Percentiles rank a stretch among this genome's conserved stretches.
phyloP scores from a whole-genome alignment of 2,329 filamentous ascomycete genomes.

The Didymella sp. region DNA sequence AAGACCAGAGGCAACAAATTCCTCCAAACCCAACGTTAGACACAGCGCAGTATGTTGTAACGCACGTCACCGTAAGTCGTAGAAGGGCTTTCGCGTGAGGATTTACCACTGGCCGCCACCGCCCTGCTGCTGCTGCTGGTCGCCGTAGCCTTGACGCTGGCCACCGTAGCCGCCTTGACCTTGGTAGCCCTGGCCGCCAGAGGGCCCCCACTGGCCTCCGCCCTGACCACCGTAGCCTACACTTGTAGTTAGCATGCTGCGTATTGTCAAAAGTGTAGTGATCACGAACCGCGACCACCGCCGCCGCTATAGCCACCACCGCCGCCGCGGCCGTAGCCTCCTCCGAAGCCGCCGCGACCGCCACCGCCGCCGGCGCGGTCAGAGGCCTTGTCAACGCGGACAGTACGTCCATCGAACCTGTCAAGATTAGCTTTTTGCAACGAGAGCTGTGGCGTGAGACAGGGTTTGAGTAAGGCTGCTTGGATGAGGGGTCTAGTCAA shows the following conservation, averaged over 20 bases:
- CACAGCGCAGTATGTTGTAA: constrained; percentile 18
- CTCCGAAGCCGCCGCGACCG: constrained; percentile 47
- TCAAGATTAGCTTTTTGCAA: constrained; percentile 23
- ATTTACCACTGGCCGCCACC: constrained; percentile 48
- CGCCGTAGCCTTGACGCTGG: constrained; percentile 36
- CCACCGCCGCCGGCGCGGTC: constrained; percentile 69
- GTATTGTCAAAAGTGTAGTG: not conserved
- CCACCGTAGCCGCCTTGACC: constrained; percentile 42
- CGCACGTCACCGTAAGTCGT: constrained; percentile 22
- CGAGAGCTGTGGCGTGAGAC: not conserved
- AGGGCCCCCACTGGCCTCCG: constrained; percentile 38
- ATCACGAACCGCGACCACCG: constrained; percentile 28
- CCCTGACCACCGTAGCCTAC: constrained; percentile 35
- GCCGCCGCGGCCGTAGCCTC: constrained; percentile 37
- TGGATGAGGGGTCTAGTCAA: not conserved
- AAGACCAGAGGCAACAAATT: constrained; percentile 16
- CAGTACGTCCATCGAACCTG: constrained; percentile 91
- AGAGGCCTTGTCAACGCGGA: constrained; percentile 94
- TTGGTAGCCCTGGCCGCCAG: constrained; percentile 36
- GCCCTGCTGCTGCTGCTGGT: constrained; percentile 38
- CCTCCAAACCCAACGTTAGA: constrained; percentile 19
- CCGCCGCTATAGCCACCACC: constrained; percentile 37
- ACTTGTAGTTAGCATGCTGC: not conserved
- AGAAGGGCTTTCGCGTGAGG: constrained; percentile 9
- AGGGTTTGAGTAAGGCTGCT: not conserved